Percentiles rank a stretch among this genome's conserved stretches.
phyloP scores from a whole-genome alignment of 192 early-diverging fungal species.

The Gryganskiella cystojenkinii region DNA sequence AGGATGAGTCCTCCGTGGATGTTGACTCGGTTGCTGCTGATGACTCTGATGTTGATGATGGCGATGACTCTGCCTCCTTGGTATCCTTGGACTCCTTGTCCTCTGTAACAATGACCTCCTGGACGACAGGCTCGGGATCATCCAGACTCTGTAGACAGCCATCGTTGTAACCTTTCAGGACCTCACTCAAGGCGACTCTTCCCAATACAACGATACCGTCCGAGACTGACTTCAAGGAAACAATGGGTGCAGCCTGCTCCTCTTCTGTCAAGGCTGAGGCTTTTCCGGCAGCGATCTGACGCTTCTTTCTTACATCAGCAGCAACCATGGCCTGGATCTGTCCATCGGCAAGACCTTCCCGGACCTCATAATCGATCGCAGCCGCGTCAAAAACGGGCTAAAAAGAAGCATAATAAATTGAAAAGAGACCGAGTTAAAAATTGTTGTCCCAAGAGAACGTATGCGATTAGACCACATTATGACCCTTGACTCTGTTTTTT shows the following conservation, averaged over 20 bases:
- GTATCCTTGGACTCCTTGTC: conserved; percentile 5
- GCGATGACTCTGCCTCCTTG: conserved; percentile 5
- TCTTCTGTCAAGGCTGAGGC: conserved; percentile 16
- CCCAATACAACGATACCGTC: conserved; percentile 54
- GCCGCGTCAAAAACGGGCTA: conserved; percentile 59
- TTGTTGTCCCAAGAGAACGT: not conserved
- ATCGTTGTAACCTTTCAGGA: conserved; percentile 54
- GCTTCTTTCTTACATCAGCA: conserved; percentile 47
- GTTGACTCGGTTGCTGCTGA: not conserved
- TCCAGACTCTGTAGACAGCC: conserved; percentile 51
- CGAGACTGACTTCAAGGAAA: conserved; percentile 32
- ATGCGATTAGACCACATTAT: no score
- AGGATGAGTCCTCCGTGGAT: no score
- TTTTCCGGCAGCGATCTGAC: conserved; percentile 43
- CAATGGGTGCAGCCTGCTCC: conserved; percentile 17
- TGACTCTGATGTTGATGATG: not conserved
- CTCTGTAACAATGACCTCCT: conserved; percentile 3
- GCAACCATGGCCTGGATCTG: conserved; percentile 54
- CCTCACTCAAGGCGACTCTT: conserved; percentile 45
- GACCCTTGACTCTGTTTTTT: not conserved
- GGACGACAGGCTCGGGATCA: conserved; percentile 28
- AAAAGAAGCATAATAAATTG: not conserved
- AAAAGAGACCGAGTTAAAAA: not conserved
- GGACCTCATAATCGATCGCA: conserved; percentile 57
- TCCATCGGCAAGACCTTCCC: conserved; percentile 47